Evolutionary conservation across 305 asterid genomes (phyloP).

Genomic region (Rubia tinctorum): DNA sequence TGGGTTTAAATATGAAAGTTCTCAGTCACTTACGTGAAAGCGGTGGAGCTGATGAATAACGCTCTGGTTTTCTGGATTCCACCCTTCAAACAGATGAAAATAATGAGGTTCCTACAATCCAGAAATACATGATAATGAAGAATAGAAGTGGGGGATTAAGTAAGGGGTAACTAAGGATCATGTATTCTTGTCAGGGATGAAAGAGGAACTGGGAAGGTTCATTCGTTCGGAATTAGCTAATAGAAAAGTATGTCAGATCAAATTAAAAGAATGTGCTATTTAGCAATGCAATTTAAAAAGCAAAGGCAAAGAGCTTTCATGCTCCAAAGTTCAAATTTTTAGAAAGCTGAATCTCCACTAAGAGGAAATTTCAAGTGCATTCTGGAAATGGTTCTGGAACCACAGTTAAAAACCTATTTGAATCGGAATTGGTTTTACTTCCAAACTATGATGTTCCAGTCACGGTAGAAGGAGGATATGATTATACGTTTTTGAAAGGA

Average conservation of each 20-base stretch:
- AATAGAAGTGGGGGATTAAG: constrained; percentile 19
- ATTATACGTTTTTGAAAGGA: neutral
- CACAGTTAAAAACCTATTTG: neutral
- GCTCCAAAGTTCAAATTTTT: neutral
- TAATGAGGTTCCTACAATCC: constrained; percentile 85
- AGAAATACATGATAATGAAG: constrained; percentile 45
- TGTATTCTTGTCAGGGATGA: neutral
- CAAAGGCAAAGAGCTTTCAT: neutral
- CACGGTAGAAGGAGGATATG: neutral
- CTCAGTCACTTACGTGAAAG: constrained; percentile 70
- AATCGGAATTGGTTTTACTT: neutral
- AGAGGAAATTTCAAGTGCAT: neutral
- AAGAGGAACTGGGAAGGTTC: neutral
- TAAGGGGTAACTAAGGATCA: neutral
- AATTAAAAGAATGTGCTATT: neutral
- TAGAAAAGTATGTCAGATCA: neutral
- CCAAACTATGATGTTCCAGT: neutral
- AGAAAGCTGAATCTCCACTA: neutral
- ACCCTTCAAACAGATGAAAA: constrained; percentile 97
- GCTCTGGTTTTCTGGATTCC: constrained; percentile 97
- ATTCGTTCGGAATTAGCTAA: neutral
- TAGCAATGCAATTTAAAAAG: neutral
- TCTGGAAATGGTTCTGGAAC: neutral
- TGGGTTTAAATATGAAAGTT: neutral
- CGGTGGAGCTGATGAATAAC: constrained; percentile 99